Conservation (phyloP, 192 early-diverging fungal species). For the Rhizophagus sp. region DNA sequence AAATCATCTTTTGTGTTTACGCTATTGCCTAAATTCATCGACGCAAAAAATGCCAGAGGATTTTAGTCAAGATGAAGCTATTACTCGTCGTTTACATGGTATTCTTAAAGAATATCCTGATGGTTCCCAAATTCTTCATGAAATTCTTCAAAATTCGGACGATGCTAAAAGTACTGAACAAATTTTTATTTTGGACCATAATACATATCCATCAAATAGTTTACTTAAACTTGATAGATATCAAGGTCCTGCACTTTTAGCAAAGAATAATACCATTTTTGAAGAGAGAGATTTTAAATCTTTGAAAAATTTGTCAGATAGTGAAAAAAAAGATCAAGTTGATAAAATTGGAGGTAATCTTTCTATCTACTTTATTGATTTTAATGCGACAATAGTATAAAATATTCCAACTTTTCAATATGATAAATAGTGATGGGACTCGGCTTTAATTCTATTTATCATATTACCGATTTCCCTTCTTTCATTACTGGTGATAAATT, state of each 20-base stretch:
- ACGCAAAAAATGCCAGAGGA: too few relatives aligned
- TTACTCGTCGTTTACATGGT: conserved; percentile 33
- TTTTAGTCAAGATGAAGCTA: conserved; percentile 23
- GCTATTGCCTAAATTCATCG: too few relatives aligned
- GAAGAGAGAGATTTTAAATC: conserved; percentile 24
- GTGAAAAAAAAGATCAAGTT: conserved; percentile 29
- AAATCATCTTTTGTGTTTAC: too few relatives aligned
- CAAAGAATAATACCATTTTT: conserved; percentile 32
- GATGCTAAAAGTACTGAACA: conserved; percentile 1
- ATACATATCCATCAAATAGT: not conserved
- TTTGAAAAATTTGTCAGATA: conserved; percentile 23
- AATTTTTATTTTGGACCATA: conserved; percentile 3
- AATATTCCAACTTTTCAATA: too few relatives aligned
- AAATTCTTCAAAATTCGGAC: conserved; percentile 46
- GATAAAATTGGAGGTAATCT: conserved; percentile 2
- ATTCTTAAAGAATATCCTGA: conserved; percentile 47
- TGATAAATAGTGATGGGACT: not conserved
- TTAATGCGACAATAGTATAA: too few relatives aligned
- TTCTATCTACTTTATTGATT: not conserved
- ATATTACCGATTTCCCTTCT: conserved; percentile 39
- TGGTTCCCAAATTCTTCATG: conserved; percentile 43
- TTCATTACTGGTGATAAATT: conserved; percentile 37
- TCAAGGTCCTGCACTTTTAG: conserved; percentile 34
- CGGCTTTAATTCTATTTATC: conserved; percentile 35
- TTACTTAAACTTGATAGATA: not conserved